Evolutionary conservation across 306 rosid genomes (phyloP).

Genomic region (Trifolium pratense): DNA sequence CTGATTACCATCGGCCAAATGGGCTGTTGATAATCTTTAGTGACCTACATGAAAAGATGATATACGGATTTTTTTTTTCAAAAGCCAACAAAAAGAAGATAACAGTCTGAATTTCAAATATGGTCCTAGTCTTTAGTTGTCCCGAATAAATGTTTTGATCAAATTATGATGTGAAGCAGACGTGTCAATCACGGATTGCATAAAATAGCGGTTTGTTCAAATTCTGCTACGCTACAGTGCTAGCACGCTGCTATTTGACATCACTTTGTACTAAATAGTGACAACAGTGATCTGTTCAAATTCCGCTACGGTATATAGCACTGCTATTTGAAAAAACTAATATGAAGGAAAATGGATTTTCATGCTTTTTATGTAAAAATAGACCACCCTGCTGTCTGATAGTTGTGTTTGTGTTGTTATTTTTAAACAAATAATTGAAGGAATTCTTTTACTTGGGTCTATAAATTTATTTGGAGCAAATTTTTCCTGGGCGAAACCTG

Average conservation of each 20-base stretch:
- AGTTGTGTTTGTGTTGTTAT: constrained; percentile 1
- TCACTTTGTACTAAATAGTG: neutral
- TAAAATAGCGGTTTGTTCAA: neutral
- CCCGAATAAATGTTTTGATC: constrained; percentile 24
- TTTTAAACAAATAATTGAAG: neutral
- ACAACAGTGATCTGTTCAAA: neutral
- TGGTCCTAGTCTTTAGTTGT: constrained; percentile 31
- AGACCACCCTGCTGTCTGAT: neutral
- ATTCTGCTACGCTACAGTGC: neutral
- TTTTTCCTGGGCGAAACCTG: constrained; percentile 27
- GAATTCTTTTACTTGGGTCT: constrained; percentile 30
- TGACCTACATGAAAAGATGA: constrained; percentile 34
- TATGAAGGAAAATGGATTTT: constrained; percentile 17
- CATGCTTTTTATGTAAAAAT: neutral
- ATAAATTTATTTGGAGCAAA: constrained; percentile 34
- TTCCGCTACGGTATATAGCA: neutral
- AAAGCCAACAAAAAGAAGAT: constrained; percentile 13
- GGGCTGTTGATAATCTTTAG: constrained; percentile 27
- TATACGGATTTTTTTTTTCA: constrained; percentile 26
- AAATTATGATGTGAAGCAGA: constrained; percentile 23
- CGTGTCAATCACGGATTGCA: neutral
- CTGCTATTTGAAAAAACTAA: neutral
- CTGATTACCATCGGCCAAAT: constrained; percentile 37
- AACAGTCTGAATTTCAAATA: constrained; percentile 23
- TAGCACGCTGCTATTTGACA: neutral